These are phyloP conservation scores for Globisporangium paroecandrum DNA, from an alignment of 352 stramenopile genomes.

Conservation along the genomic window DNA sequence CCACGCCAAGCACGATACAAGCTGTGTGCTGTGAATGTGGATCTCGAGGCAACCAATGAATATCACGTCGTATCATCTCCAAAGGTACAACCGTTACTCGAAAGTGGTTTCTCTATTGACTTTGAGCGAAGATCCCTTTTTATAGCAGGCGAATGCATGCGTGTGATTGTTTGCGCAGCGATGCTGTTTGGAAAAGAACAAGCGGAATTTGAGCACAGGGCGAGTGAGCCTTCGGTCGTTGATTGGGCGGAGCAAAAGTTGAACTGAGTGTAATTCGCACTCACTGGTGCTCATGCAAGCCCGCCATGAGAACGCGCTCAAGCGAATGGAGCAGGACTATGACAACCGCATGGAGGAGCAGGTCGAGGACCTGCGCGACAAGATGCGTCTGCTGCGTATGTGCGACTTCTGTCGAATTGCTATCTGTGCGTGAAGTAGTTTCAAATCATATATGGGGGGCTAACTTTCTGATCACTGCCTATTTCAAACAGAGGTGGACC, in stretches of 20 bases:
- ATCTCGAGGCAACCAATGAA: background rate
- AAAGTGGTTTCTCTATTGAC: background rate
- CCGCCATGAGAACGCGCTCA: slow-evolving; percentile 66
- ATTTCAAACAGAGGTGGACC: slow-evolving; percentile 62
- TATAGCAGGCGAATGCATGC: slow-evolving; percentile 1
- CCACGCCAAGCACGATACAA: background rate
- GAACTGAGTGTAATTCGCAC: background rate
- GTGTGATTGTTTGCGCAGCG: background rate
- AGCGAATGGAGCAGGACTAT: slow-evolving; percentile 78
- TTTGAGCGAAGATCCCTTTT: background rate
- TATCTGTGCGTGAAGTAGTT: background rate
- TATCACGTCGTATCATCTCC: background rate
- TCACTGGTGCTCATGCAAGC: slow-evolving; percentile 8
- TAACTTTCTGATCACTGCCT: background rate
- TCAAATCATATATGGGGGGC: background rate
- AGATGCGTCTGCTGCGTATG: slow-evolving; percentile 82
- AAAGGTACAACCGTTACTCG: background rate
- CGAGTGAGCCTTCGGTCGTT: background rate
- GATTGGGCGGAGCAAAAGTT: background rate
- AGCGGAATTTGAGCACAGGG: background rate
- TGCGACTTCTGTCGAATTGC: slow-evolving; percentile 2
- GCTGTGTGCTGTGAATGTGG: background rate
- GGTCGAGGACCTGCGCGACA: slow-evolving; percentile 77
- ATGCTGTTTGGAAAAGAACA: slow-evolving; percentile 6
- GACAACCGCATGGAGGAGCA: slow-evolving; percentile 83